Percentiles rank a stretch among this genome's conserved stretches.
Evolutionary conservation across 768 basidiomycete genomes (phyloP).

Genomic region (Tephrocybe sp.): DNA sequence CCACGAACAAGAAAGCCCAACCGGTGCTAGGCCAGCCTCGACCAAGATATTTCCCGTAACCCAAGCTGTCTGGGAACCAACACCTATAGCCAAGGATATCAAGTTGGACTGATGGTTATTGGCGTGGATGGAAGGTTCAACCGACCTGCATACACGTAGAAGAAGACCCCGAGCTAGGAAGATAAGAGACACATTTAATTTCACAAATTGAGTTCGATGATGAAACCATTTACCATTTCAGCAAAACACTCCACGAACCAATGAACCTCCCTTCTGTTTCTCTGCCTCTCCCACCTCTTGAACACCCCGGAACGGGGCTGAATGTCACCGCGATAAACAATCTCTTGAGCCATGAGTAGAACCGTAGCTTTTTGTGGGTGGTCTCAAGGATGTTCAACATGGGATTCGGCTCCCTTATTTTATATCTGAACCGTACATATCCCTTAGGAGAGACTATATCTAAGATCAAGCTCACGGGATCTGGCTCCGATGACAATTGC

Average conservation of each 20-base stretch:
- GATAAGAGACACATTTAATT: too few relatives aligned
- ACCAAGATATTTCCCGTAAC: conserved; percentile 45
- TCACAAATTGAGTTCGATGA: too few relatives aligned
- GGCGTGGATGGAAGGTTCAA: too few relatives aligned
- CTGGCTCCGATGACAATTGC: conserved; percentile 1
- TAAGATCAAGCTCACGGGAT: background rate
- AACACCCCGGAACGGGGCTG: conserved; percentile 36
- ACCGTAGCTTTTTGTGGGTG: background rate
- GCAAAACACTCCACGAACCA: conserved; percentile 59
- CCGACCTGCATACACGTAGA: conserved; percentile 56
- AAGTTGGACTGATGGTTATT: too few relatives aligned
- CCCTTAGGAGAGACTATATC: too few relatives aligned
- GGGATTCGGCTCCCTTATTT: background rate
- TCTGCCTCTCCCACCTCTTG: conserved; percentile 47
- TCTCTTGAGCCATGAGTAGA: conserved; percentile 14
- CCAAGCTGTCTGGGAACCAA: conserved; percentile 52
- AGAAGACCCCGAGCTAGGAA: conserved; percentile 59
- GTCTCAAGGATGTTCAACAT: background rate
- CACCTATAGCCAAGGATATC: conserved; percentile 29
- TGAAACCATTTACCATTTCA: conserved; percentile 45
- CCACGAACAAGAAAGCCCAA: conserved; percentile 47
- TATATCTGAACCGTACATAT: background rate
- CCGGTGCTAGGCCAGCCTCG: conserved; percentile 17
- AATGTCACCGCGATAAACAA: conserved; percentile 42
- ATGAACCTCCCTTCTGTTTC: conserved; percentile 42